These are phyloP conservation scores for Perilla frutescens DNA, from an alignment of 257 asterid species.

Conservation along the genomic window DNA sequence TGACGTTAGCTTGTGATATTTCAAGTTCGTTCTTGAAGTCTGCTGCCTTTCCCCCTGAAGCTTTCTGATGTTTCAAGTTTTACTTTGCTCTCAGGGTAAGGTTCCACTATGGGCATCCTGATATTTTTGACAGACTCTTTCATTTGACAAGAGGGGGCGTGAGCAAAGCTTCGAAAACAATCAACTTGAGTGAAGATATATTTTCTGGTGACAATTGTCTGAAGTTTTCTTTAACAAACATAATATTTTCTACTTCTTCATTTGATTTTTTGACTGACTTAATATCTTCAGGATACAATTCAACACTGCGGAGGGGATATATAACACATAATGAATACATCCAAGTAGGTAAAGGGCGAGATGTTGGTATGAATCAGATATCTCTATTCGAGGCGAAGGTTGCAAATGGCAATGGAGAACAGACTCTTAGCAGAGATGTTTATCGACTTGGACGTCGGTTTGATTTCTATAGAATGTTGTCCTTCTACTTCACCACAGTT, in stretches of 20 bases:
- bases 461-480: slow-evolving; percentile 39
- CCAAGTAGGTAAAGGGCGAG: slow-evolving; percentile 40
- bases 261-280: not conserved
- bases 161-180: slow-evolving; percentile 39
- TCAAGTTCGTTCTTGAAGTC: not conserved
- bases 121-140: slow-evolving; percentile 39
- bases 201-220: slow-evolving; percentile 33
- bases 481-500: slow-evolving; percentile 44
- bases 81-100: slow-evolving; percentile 31
- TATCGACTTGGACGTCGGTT: slow-evolving; percentile 39
- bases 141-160: slow-evolving; percentile 41
- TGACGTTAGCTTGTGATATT: not conserved
- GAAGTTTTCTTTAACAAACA: not conserved
- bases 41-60: not conserved
- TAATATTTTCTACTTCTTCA: not conserved
- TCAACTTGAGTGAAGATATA: slow-evolving; percentile 41
- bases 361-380: slow-evolving; percentile 42
- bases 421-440: slow-evolving; percentile 40
- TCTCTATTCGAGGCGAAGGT: slow-evolving; percentile 41
- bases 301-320: slow-evolving; percentile 37
- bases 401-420: slow-evolving; percentile 42
- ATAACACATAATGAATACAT: slow-evolving; percentile 40
- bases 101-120: slow-evolving; percentile 43
- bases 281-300: slow-evolving; percentile 32
- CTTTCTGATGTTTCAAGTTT: slow-evolving; percentile 24